Percentiles rank a stretch among this genome's conserved stretches.
Conservation (phyloP, 2,329 filamentous ascomycete species). For the Arthrobotrys conoides region DNA sequence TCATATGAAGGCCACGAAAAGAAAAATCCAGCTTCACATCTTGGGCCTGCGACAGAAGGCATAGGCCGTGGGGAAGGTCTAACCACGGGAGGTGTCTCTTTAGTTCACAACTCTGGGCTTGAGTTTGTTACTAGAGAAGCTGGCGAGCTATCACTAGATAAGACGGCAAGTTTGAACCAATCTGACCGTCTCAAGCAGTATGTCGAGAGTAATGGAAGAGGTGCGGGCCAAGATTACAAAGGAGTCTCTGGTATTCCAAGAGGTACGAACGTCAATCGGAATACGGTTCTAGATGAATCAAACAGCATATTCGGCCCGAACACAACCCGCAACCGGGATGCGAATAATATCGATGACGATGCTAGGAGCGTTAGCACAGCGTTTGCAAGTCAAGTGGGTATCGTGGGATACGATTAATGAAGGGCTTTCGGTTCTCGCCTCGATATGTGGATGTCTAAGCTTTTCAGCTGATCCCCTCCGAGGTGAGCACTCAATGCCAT, state of each 20-base stretch:
- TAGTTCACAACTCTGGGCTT: constrained; percentile 21
- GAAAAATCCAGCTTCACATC: constrained; percentile 28
- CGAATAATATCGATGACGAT: constrained; percentile 81
- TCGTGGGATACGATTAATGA: constrained; percentile 74
- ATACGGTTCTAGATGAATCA: constrained; percentile 62
- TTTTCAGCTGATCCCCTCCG: neutral
- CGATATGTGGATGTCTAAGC: neutral
- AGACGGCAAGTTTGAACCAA: constrained; percentile 81
- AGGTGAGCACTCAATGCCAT: neutral
- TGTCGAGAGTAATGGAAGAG: constrained; percentile 84
- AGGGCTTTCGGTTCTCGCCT: constrained; percentile 2
- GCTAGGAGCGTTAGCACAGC: constrained; percentile 96
- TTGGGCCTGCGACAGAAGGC: constrained; percentile 13
- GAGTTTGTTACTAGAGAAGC: constrained; percentile 68
- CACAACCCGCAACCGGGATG: constrained; percentile 67
- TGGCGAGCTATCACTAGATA: constrained; percentile 64
- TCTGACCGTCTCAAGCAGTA: constrained; percentile 95
- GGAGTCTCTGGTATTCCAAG: constrained; percentile 68
- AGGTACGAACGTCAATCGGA: constrained; percentile 62
- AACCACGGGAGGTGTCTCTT: constrained; percentile 48
- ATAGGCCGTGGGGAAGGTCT: constrained; percentile 46
- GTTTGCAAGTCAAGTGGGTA: constrained; percentile 92
- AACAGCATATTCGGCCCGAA: constrained; percentile 78
- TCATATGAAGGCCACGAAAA: constrained; percentile 61
- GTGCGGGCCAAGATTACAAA: constrained; percentile 70